These are phyloP conservation scores for Sugiyamaella chiloensis DNA, from an alignment of 805 yeast genomes.

Conservation along the genomic window DNA sequence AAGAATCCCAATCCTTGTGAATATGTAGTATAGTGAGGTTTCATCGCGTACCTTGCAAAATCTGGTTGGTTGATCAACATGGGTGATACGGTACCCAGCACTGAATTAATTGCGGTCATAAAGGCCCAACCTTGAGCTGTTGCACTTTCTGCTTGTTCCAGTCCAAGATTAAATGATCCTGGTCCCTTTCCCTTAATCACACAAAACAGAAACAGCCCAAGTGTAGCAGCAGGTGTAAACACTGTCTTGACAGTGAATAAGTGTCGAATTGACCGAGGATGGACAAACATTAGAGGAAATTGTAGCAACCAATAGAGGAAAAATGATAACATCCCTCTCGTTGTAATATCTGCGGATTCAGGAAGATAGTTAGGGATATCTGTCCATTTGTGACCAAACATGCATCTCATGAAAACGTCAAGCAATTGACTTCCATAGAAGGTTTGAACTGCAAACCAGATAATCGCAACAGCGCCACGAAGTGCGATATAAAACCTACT, in stretches of 20 bases:
- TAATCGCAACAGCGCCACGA: constrained; percentile 14
- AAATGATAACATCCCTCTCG: constrained; percentile 25
- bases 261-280: constrained; percentile 77
- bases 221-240: constrained; percentile 59
- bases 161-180: constrained; percentile 8
- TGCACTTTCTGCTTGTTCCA: constrained; percentile 1
- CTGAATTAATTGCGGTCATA: constrained; percentile 19
- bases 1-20: constrained; percentile 18
- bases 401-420: constrained; percentile 13
- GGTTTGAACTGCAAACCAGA: constrained; percentile 17
- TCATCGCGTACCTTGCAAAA: constrained; percentile 16
- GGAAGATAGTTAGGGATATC: constrained; percentile 17
- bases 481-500: neutral
- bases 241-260: constrained; percentile 77
- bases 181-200: constrained; percentile 18
- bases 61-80: constrained; percentile 18
- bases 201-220: constrained; percentile 80
- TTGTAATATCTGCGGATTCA: constrained; percentile 17
- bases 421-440: constrained; percentile 16
- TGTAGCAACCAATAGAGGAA: constrained; percentile 23
- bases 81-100: constrained; percentile 19
- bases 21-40: constrained; percentile 9
- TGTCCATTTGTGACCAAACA: constrained; percentile 14
- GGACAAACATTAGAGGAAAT: constrained; percentile 74
- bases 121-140: constrained; percentile 12